Base-by-base conservation (phyloP, 1,284 basidiomycete genomes). In the Takashimella koratensis region DNA sequence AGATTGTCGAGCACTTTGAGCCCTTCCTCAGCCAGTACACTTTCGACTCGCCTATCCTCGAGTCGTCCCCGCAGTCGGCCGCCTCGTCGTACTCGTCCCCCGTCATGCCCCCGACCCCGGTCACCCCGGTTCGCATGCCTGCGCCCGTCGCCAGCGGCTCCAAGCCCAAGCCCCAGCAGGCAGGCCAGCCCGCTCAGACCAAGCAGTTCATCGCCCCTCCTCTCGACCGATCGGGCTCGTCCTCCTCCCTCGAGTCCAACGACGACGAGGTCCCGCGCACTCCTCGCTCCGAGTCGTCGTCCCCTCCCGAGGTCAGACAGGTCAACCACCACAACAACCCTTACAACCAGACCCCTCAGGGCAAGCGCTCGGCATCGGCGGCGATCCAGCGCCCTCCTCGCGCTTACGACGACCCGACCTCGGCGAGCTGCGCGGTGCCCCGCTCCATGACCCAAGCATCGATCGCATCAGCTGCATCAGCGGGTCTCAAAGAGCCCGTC, bases 1-100 rank as follows among this genome's bases (percentile, higher is more conserved):
- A 80, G 53, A 76, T 98, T 65, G 85, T 87, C 81, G 88, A 92
- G 68, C 91, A 91, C 10, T 73, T 98, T 45, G 80, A 87, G 46
- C 93, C 88, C 0, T 83, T 86, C 43, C 96, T 56, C 55, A 54
- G 54, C 47, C 66, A 52, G 42, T 57, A 57, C 56, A 47, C 51
- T 4, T 57, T 57, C 47, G 57, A 58, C 47, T 20, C 27, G 5
- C 19, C 44, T 12, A 10, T 22, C 21, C 12, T 22, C 42, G 42
- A n/a, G 10, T 43, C 42, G 19, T 22, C 42, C 8, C 44, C 43
- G 41, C 40, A 30, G 40, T 26, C 54, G 1, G 54, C 61, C 6
- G 52, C 62, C 36, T 58, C 64, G 23, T 58, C 64, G 5, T 58
- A 65, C 20, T 62, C 62, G 8, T 58, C 41, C 52, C 56, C 56